phyloP scores from a whole-genome alignment of 495 filamentous ascomycete species.

The Terfezia claveryi region DNA sequence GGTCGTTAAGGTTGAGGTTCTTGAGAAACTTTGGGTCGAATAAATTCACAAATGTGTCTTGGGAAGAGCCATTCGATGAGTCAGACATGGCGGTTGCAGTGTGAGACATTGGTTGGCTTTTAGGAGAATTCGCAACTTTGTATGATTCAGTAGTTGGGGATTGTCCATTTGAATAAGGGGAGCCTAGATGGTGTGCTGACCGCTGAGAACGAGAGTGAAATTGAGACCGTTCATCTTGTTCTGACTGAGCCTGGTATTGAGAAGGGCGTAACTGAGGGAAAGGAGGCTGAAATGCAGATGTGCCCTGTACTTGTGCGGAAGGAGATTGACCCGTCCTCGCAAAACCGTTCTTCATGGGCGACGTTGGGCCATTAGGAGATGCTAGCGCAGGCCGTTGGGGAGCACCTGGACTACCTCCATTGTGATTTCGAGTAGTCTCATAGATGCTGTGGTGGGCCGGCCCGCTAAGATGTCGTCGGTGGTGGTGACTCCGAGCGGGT shows the following conservation, averaged over 20 bases:
- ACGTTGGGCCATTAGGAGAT: background rate
- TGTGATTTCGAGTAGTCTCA: background rate
- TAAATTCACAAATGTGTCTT: conserved; percentile 1
- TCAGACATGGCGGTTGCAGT: conserved; percentile 3
- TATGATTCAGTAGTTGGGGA: conserved; percentile 4
- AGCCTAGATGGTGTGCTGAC: background rate
- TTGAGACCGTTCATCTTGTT: background rate
- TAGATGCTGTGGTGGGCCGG: background rate
- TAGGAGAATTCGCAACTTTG: conserved; percentile 4
- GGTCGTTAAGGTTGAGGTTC: conserved; percentile 12
- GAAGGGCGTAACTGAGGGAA: background rate
- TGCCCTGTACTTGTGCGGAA: background rate
- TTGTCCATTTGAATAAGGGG: background rate
- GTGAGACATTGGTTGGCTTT: conserved; percentile 5
- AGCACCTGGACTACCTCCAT: background rate
- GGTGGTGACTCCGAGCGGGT: background rate
- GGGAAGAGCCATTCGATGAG: conserved; percentile 2
- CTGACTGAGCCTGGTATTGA: background rate
- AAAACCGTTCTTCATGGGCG: background rate
- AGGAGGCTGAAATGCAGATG: background rate
- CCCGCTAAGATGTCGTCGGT: background rate
- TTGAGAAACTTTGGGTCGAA: conserved; percentile 10
- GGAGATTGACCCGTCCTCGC: background rate
- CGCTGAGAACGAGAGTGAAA: background rate
- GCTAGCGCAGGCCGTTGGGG: no score